Percentiles rank a stretch among this genome's conserved stretches.
These are phyloP conservation scores for Straminergon stramineum DNA, from an alignment of 225 moss, liverwort and hornwort genomes.

Conservation along the genomic window DNA sequence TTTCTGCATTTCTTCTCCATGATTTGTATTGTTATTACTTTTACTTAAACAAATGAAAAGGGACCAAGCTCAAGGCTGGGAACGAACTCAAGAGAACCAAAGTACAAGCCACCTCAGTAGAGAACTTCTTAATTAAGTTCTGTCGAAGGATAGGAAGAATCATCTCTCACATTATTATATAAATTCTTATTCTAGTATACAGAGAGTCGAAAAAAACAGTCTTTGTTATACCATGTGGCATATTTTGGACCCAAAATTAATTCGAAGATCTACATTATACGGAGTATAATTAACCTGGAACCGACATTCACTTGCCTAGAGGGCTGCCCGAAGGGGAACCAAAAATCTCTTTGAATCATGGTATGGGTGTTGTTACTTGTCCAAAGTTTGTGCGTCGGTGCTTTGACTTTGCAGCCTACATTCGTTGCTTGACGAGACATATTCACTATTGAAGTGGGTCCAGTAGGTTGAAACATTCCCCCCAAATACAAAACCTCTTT, in stretches of 20 bases:
- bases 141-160: background rate
- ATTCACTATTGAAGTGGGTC: background rate
- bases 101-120: background rate
- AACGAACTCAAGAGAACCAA: background rate
- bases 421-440: background rate
- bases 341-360: background rate
- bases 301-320: background rate
- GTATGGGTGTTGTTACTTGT: background rate
- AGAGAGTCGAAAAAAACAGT: no score
- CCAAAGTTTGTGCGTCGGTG: background rate
- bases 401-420: background rate
- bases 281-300: background rate
- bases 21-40: background rate
- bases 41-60: background rate
- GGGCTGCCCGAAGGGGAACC: background rate
- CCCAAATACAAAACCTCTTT: background rate
- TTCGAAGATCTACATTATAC: background rate
- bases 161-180: no score
- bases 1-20: background rate
- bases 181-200: background rate
- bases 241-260: background rate
- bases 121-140: background rate
- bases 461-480: background rate
- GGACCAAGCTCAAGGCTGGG: background rate
- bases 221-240: background rate